These are phyloP conservation scores for Meyerozyma smithsonii DNA, from an alignment of 1,139 yeast genomes.

Conservation along the genomic window DNA sequence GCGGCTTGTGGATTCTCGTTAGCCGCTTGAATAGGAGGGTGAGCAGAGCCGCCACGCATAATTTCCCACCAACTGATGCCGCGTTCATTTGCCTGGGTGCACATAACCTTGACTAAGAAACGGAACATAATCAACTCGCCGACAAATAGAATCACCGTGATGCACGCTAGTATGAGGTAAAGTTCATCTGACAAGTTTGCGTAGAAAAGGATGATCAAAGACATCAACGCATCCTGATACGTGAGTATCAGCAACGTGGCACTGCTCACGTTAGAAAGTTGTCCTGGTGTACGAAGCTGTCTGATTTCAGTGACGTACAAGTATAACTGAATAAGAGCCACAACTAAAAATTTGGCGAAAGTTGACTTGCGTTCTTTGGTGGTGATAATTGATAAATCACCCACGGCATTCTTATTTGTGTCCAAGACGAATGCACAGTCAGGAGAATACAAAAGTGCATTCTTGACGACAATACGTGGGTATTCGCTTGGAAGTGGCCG, in stretches of 20 bases:
- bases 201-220: slow-evolving; percentile 56
- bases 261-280: slow-evolving; percentile 41
- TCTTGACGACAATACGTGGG: slow-evolving; percentile 52
- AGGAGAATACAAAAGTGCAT: slow-evolving; percentile 73
- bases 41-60: slow-evolving; percentile 48
- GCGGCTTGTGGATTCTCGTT: too few relatives aligned
- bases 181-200: slow-evolving; percentile 53
- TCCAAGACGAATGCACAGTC: slow-evolving; percentile 70
- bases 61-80: slow-evolving; percentile 61
- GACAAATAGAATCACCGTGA: slow-evolving; percentile 66
- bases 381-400: slow-evolving; percentile 52
- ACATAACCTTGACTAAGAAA: slow-evolving; percentile 63
- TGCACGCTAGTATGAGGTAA: slow-evolving; percentile 63
- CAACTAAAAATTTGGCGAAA: slow-evolving; percentile 41
- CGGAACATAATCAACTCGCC: slow-evolving; percentile 40
- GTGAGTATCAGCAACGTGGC: slow-evolving; percentile 53
- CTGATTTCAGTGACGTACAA: slow-evolving; percentile 58
- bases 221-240: slow-evolving; percentile 69
- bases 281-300: slow-evolving; percentile 72
- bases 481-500: slow-evolving; percentile 54
- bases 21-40: too few relatives aligned
- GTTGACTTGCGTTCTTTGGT: slow-evolving; percentile 39
- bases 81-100: slow-evolving; percentile 72
- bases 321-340: slow-evolving; percentile 33
- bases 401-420: slow-evolving; percentile 32